phyloP scores from a whole-genome alignment of 1,284 basidiomycete genomes.

The Xerocomus nothofagi region DNA sequence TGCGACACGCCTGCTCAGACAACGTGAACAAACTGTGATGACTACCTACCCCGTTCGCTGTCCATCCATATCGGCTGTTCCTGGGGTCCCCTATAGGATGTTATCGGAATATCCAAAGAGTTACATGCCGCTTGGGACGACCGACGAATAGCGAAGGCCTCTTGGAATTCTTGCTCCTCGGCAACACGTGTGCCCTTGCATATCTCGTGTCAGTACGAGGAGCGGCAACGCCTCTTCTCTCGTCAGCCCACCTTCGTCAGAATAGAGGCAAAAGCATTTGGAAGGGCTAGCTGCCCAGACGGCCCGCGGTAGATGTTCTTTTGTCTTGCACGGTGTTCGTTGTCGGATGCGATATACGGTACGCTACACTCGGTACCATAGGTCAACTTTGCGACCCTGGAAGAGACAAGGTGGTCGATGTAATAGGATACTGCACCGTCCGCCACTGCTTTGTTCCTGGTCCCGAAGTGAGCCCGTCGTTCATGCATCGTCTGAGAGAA shows the following conservation, averaged over 20 bases:
- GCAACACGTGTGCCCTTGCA: slow-evolving; percentile 35
- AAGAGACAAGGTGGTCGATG: slow-evolving; percentile 49
- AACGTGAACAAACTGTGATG: neutral
- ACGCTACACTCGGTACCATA: slow-evolving; percentile 41
- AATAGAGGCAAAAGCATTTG: slow-evolving; percentile 33
- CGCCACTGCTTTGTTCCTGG: slow-evolving; percentile 56
- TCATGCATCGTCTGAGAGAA: neutral
- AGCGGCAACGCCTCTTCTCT: too few relatives aligned
- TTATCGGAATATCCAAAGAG: slow-evolving; percentile 26
- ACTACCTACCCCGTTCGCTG: slow-evolving; percentile 20
- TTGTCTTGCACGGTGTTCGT: slow-evolving; percentile 38
- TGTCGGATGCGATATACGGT: slow-evolving; percentile 32
- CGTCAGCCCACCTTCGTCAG: slow-evolving; percentile 29
- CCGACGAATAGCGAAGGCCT: slow-evolving; percentile 23
- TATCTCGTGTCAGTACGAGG: neutral
- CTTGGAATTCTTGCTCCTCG: slow-evolving; percentile 37
- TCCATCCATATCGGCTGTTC: slow-evolving; percentile 29
- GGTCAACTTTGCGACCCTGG: slow-evolving; percentile 44
- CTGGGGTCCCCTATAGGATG: slow-evolving; percentile 28
- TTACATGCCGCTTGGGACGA: slow-evolving; percentile 22
- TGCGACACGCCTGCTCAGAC: slow-evolving; percentile 18
- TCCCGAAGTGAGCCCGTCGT: slow-evolving; percentile 7
- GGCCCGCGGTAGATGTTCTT: slow-evolving; percentile 19
- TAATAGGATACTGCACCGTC: slow-evolving; percentile 56
- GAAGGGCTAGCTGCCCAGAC: slow-evolving; percentile 26